A percentile compares a stretch with the other conserved stretches of the same genome.
phyloP scores from a whole-genome alignment of 139 green algal species.

The Micractinium conductrix region DNA sequence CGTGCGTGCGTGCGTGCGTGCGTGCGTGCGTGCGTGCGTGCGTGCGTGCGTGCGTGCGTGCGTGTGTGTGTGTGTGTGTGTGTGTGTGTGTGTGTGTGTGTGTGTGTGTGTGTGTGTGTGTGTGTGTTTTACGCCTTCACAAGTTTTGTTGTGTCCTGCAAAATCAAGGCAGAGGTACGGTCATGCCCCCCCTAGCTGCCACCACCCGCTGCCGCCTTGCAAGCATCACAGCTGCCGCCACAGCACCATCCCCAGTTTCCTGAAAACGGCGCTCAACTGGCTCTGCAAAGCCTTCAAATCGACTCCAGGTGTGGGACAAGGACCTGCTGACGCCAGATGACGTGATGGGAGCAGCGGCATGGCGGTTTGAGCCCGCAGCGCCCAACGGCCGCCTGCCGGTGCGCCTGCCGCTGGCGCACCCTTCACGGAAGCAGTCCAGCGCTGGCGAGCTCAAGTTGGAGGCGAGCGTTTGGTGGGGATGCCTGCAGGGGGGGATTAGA shows the following conservation, averaged over 20 bases:
- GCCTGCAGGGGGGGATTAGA: too few species aligned
- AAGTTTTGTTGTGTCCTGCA: background rate
- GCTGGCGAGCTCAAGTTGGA: background rate
- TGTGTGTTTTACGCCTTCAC: too few species aligned
- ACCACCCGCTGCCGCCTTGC: too few species aligned
- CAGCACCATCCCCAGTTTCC: background rate
- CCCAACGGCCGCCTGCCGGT: background rate
- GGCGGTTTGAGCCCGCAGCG: background rate
- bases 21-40: too few species aligned
- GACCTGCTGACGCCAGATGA: conserved; percentile 26
- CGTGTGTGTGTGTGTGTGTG: too few species aligned
- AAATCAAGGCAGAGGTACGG: background rate
- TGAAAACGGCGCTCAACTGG: too few species aligned
- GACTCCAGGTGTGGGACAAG: conserved; percentile 38
- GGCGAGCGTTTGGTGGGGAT: background rate
- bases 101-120: too few species aligned
- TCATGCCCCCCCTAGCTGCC: background rate
- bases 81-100: background rate
- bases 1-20: too few species aligned
- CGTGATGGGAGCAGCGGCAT: background rate
- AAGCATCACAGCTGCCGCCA: background rate
- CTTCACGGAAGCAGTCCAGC: background rate
- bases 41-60: too few species aligned
- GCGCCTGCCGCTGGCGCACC: conserved; percentile 10
- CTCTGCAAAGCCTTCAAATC: too few species aligned